These are phyloP conservation scores for Crithidia fasciculata DNA, from an alignment of 208 protist species.

Conservation along the genomic window DNA sequence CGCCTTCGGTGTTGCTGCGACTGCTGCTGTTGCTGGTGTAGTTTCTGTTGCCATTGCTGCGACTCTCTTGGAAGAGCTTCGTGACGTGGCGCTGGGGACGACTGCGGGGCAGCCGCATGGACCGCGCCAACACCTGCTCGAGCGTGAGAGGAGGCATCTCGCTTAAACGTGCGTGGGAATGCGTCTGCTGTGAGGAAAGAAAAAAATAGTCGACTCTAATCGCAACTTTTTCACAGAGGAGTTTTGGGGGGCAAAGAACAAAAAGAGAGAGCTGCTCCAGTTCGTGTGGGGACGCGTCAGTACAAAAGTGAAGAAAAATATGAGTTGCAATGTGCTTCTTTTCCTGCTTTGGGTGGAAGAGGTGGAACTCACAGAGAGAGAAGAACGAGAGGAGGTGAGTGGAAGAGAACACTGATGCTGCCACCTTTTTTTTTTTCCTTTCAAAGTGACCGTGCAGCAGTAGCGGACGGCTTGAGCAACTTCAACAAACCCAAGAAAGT, in stretches of 20 bases:
- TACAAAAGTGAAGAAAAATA: no score
- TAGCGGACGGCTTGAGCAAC: neutral
- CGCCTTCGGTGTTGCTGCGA: no score
- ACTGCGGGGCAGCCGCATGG: slow-evolving; percentile 73
- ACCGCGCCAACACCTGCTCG: slow-evolving; percentile 86
- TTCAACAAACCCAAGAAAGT: no score
- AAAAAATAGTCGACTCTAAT: neutral
- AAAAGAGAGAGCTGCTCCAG: no score
- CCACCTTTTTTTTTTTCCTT: no score
- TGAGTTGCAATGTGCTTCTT: neutral
- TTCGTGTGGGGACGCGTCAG: no score
- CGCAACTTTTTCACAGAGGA: no score
- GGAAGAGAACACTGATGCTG: neutral
- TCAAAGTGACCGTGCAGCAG: neutral
- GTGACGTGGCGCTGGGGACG: slow-evolving; percentile 34
- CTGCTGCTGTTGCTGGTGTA: no score
- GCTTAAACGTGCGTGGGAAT: no score
- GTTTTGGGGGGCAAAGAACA: no score
- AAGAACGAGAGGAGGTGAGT: neutral
- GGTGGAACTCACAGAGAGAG: neutral
- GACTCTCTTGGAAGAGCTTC: slow-evolving; percentile 15
- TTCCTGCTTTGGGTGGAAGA: neutral
- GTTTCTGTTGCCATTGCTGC: no score
- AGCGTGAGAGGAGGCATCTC: slow-evolving; percentile 73
- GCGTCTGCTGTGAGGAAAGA: no score